Conservation (phyloP, 768 basidiomycete genomes). For the Strobilomyces confusus region DNA sequence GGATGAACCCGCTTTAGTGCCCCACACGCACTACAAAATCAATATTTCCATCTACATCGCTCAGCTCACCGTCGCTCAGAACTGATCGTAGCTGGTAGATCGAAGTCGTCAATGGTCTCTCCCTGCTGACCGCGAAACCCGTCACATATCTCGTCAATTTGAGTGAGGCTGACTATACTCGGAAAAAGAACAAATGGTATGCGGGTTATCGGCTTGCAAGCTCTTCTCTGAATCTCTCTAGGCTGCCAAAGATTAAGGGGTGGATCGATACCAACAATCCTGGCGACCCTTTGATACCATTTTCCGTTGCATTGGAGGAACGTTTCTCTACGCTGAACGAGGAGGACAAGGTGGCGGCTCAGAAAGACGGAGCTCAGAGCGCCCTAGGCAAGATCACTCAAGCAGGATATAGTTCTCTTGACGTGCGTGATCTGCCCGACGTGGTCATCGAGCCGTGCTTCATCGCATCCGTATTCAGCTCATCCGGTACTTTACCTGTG, state of each 20-base stretch:
- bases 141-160: constrained; percentile 98
- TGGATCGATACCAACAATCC: constrained; percentile 98
- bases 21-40: constrained; percentile 42
- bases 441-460: neutral
- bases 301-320: constrained; percentile 95
- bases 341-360: constrained; percentile 75
- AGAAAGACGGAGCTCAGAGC: constrained; percentile 71
- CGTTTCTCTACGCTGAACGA: constrained; percentile 59
- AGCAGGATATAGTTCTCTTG: constrained; percentile 84
- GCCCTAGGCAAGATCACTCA: constrained; percentile 92
- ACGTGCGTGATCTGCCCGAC: constrained; percentile 45
- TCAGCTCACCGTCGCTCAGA: neutral
- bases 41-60: neutral
- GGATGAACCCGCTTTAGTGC: constrained; percentile 71
- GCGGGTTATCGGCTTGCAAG: neutral
- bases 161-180: constrained; percentile 87
- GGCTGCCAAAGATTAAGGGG: constrained; percentile 93
- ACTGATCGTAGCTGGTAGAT: constrained; percentile 47
- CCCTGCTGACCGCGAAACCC: constrained; percentile 92
- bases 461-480: constrained; percentile 44
- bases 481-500: constrained; percentile 96
- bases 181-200: constrained; percentile 99
- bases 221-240: constrained; percentile 23
- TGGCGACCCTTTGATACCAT: constrained; percentile 93
- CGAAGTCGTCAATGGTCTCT: constrained; percentile 84